Base-by-base conservation (phyloP, 2,329 filamentous ascomycete species). In the Penicillium sclerotigenum region DNA sequence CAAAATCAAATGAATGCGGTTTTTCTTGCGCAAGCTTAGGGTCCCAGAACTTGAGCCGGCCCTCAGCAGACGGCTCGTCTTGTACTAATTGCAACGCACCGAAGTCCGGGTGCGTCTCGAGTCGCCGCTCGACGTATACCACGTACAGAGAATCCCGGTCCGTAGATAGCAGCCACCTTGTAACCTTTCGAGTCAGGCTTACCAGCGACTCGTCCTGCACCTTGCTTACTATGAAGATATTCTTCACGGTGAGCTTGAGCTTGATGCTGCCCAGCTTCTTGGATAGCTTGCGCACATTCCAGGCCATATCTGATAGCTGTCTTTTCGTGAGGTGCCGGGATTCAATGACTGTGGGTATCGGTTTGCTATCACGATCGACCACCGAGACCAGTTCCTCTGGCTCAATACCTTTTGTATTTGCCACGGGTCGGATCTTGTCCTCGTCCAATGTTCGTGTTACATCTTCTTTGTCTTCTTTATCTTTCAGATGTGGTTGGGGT, bases 261-360 rank as follows among this genome's bases (percentile, higher is more conserved):
- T 87, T 85, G 71, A 97, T 87, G 73, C 87, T 91, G 49, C 90
- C 89, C 57, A 97, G 77, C 58, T 90, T 88, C 68, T 96, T 89
- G 29, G 90, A 93, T 56, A 99, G 79, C 74, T 97, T 91, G 46
- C 94, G 83, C 56, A 97, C 94, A 26, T 93, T 92, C 85, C 93
- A 92, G 0, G 93, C 92, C 93, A 99, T 97, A 67, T 97, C 94
- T 14, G 89, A 91, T 40, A 99, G 81, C 74, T 99, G 91, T 72
- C 90, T 91, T 78, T 97, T 97, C 1, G 92, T 97, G 63, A 97
- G 80, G 47, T 97, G 83, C n/a, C 93, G 83, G 57, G 84, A 87
- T 54, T 86, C 79, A 18, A 80, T 77, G 26, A 80, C 76, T 10
- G 74, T 71, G n/a, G 71, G 67, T 18, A 67, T 59, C 14, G 69